Percentiles rank a stretch among this genome's conserved stretches.
These are phyloP conservation scores for Cylindrotheca closterium DNA, from an alignment of 108 stramenopile species.

Conservation along the genomic window DNA sequence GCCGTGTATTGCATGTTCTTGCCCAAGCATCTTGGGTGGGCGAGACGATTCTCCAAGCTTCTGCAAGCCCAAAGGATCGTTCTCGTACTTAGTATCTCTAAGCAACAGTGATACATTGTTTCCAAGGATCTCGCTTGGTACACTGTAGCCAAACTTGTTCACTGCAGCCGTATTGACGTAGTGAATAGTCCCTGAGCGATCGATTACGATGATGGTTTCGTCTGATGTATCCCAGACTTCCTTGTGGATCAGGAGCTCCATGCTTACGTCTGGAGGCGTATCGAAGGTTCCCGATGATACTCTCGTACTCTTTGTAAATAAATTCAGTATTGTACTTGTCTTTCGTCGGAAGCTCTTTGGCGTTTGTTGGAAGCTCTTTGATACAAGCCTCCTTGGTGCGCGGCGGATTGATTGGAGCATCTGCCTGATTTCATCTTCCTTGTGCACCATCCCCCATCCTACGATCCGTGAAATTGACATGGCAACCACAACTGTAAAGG, in stretches of 20 bases:
- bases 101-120: conserved; percentile 22
- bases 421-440: not conserved
- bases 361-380: not conserved
- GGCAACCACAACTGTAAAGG: not conserved
- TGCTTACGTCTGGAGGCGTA: not conserved
- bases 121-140: conserved; percentile 16
- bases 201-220: conserved; percentile 2
- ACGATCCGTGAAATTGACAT: not conserved
- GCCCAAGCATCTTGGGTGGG: not conserved
- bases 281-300: no score
- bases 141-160: conserved; percentile 25
- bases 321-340: not conserved
- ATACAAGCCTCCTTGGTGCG: no score
- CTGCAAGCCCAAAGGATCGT: conserved; percentile 26
- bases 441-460: not conserved
- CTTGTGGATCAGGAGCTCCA: not conserved
- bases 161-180: conserved; percentile 12
- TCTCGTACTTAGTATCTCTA: conserved; percentile 5
- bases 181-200: not conserved
- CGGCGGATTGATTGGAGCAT: not conserved
- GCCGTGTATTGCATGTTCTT: not conserved
- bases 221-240: not conserved
- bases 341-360: not conserved
- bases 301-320: no score
- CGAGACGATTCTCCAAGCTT: not conserved